phyloP scores from a whole-genome alignment of 1,139 yeast genomes.

The Yamadazyma atmosphaerica region DNA sequence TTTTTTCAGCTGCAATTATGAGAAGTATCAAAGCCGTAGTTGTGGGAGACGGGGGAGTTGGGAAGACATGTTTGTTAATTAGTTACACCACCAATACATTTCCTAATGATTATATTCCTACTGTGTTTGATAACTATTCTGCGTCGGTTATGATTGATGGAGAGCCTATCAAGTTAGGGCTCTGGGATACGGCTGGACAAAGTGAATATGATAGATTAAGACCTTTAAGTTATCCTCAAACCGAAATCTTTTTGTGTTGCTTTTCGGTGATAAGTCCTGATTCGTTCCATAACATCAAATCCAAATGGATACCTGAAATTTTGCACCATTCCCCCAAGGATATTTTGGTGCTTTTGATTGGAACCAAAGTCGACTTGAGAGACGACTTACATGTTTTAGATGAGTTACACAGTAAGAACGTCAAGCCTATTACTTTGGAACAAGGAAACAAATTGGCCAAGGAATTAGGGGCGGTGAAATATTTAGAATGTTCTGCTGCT shows the following conservation, averaged over 20 bases:
- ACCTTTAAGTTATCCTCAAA: constrained; percentile 90
- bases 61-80: constrained; percentile 85
- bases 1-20: no score
- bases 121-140: constrained; percentile 87
- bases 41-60: constrained; percentile 97
- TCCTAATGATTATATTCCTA: constrained; percentile 94
- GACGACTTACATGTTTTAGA: constrained; percentile 79
- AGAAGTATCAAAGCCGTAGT: constrained; percentile 94
- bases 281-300: constrained; percentile 74
- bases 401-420: constrained; percentile 62
- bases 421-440: constrained; percentile 58
- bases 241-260: constrained; percentile 85
- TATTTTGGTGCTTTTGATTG: constrained; percentile 74
- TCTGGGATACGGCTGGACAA: constrained; percentile 99
- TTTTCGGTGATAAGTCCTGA: constrained; percentile 84
- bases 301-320: constrained; percentile 85
- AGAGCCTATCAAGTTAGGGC: constrained; percentile 76
- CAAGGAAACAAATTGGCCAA: constrained; percentile 71
- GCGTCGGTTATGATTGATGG: constrained; percentile 85
- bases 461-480: constrained; percentile 71
- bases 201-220: constrained; percentile 89
- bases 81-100: constrained; percentile 92
- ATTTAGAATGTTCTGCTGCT: constrained; percentile 92
- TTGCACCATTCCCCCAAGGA: constrained; percentile 80
- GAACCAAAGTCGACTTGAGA: constrained; percentile 84